A percentile compares a stretch with the other conserved stretches of the same genome.
Conservation (phyloP, 148 eudicot genomes). For the Mesembryanthemum crystallinum region DNA sequence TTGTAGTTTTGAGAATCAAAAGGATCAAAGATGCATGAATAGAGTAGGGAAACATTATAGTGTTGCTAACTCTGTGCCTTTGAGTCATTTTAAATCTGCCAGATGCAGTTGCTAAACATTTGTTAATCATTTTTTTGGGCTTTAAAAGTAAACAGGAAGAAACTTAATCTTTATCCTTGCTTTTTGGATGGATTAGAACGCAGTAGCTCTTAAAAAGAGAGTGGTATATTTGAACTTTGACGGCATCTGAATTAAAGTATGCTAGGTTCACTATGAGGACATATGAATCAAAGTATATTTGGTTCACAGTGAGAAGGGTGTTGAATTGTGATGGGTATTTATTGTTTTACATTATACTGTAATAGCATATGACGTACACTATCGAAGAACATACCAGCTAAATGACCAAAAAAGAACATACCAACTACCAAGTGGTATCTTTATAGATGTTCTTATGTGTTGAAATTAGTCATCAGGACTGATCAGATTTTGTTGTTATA, state of each 20-base stretch:
- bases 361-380: too few species aligned
- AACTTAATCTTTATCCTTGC: not conserved
- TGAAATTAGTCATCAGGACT: not conserved
- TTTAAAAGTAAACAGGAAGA: not conserved
- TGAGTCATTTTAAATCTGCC: not conserved
- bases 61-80: not conserved
- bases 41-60: constrained; percentile 9
- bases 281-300: not conserved
- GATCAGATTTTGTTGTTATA: not conserved
- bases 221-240: not conserved
- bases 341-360: not conserved
- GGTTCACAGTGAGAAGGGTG: not conserved
- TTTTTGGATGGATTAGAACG: not conserved
- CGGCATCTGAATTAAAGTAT: not conserved
- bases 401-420: too few species aligned
- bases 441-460: not conserved
- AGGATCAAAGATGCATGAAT: constrained; percentile 17
- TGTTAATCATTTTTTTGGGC: not conserved
- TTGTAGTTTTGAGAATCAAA: constrained; percentile 25
- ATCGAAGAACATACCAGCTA: too few species aligned
- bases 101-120: not conserved
- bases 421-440: not conserved
- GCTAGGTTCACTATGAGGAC: not conserved
- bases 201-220: not conserved
- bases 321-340: not conserved